Base-by-base conservation (phyloP, 2,329 filamentous ascomycete species). In the Pyrenochaeta sp. region DNA sequence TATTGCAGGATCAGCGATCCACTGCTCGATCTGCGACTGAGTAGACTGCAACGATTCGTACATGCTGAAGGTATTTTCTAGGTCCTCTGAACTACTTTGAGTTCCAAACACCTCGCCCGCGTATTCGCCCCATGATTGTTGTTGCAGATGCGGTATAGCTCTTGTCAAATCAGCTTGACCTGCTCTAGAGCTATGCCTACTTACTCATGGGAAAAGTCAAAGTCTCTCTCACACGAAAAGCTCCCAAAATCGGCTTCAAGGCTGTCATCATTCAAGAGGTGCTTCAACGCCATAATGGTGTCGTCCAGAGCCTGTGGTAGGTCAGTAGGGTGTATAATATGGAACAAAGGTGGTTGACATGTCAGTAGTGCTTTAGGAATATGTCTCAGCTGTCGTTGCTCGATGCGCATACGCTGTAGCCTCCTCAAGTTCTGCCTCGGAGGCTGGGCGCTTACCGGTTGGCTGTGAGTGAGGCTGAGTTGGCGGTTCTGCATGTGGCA, bases 281-380 rank as follows among this genome's bases (percentile, higher is more conserved):
- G 60, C 36, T 63, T 63, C 17, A 63, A 47, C 13, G 51, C 58
- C 55, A 60, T 58, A n/a, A n/a, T n/a, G n/a, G n/a, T n/a, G n/a
- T n/a, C n/a, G n/a, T n/a, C n/a, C n/a, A n/a, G n/a, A n/a, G n/a
- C n/a, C n/a, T n/a, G n/a, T n/a, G n/a, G n/a, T n/a, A n/a, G n/a
- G n/a, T n/a, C n/a, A n/a, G n/a, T n/a, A n/a, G n/a, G n/a, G n/a
- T n/a, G n/a, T n/a, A n/a, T n/a, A n/a, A n/a, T 30, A 30, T 30
- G 10, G 9, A 30, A 8, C 13, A 7, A 4, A 9, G 14, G 8
- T 5, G 5, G 24, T 27, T 27, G 5, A 15, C 17, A 14, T 28
- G 26, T n/a, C n/a, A n/a, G n/a, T n/a, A n/a, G n/a, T n/a, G n/a
- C n/a, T n/a, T n/a, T n/a, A n/a, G 32, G 15, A 28, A 7, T 7